Conservation (phyloP, 371 early-diverging fungal species). For the Batkoa obscura region DNA sequence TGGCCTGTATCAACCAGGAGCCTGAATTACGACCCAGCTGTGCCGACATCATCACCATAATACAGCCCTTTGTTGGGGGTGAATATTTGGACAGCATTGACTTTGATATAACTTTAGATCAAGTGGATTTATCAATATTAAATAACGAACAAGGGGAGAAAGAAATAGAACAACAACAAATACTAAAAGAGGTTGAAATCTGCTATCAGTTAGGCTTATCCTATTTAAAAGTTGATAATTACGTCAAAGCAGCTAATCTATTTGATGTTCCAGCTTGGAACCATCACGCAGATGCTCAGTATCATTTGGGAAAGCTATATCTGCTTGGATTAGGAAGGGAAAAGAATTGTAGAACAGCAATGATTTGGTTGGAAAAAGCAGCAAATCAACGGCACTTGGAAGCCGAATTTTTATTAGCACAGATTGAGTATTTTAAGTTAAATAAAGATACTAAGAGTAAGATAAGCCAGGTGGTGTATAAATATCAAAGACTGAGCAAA, state of each 20-base stretch:
- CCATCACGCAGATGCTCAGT: neutral
- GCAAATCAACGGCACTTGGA: constrained; percentile 16
- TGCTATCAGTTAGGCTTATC: too few relatives aligned
- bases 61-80: too few relatives aligned
- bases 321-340: neutral
- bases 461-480: constrained; percentile 30
- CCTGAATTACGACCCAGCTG: too few relatives aligned
- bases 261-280: constrained; percentile 3
- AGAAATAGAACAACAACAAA: too few relatives aligned
- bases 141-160: too few relatives aligned
- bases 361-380: constrained; percentile 8
- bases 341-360: neutral
- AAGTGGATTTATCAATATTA: too few relatives aligned
- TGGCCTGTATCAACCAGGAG: too few relatives aligned
- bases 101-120: too few relatives aligned
- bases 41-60: too few relatives aligned
- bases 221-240: too few relatives aligned
- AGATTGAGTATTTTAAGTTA: constrained; percentile 8
- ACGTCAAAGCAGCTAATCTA: neutral
- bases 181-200: too few relatives aligned
- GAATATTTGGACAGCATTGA: too few relatives aligned
- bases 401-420: constrained; percentile 19
- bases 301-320: neutral
- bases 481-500: constrained; percentile 34
- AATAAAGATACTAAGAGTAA: constrained; percentile 39